Base-by-base conservation (phyloP, 306 rosid species). In the Trifolium subterraneum region DNA sequence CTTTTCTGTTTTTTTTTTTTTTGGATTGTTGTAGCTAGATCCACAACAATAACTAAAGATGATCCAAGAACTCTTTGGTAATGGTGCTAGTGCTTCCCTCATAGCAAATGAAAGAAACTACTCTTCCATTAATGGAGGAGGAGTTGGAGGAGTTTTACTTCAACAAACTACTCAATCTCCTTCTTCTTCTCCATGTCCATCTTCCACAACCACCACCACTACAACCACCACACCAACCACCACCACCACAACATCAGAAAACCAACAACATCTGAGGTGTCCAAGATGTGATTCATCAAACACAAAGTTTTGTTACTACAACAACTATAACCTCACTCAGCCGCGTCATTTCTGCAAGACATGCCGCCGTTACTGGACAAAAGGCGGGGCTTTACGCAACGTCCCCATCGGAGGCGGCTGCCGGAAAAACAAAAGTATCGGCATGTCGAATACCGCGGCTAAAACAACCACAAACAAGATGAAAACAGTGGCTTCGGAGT, bases 301-400 rank as follows among this genome's bases (percentile, higher is more conserved):
- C 90, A 92, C 98, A 15, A 92, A 92, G 85, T 92, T 92, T 71
- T 92, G 98, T 60, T 92, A 78, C 71, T 78, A 78, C 77, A 78
- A 78, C 48, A 78, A 78, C 65, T 78, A 78, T 87, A 93, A 93
- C 81, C 96, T 93, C 75, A 91, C 98, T 27, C 98, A 93, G 86
- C 98, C 98, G 2, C 98, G 98, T 41, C 96, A 93, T 82, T 93
- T 93, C 87, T 93, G 98, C 87, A 93, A 93, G 85, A 89, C 97
- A 6, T 93, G 98, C 59, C 98, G 98, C 79, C 93, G 98, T 4
- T 93, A 93, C 80, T 93, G 98, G 81, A 78, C 81, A 29, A 78
- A 78, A 78, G 81, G 81, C 0, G 81, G 81, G 0, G 81, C 81
- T 38, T 70, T 78, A 7, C 23, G 81, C 1, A 78, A 78, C 48